Evolutionary conservation across 805 yeast genomes (phyloP).

Genomic region (Metschnikowia gruessii): DNA sequence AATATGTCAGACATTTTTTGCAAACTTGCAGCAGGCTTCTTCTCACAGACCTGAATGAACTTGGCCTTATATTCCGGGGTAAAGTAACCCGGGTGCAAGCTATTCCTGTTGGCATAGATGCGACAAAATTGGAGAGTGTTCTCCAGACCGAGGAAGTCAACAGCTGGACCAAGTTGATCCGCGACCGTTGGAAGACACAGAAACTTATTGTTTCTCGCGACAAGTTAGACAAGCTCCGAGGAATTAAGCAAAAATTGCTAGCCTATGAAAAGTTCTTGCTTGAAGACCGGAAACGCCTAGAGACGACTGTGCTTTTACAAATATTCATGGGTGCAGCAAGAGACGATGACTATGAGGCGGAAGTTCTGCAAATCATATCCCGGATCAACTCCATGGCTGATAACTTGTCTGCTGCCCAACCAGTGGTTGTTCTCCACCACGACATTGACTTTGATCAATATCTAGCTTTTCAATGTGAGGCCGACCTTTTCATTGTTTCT

Average conservation of each 20-base stretch:
- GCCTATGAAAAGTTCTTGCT: conserved; percentile 81
- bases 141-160: conserved; percentile 49
- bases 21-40: conserved; percentile 85
- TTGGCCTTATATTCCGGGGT: conserved; percentile 60
- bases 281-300: conserved; percentile 67
- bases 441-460: conserved; percentile 89
- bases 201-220: conserved; percentile 82
- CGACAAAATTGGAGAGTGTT: conserved; percentile 48
- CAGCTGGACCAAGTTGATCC: conserved; percentile 66
- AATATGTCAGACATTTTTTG: conserved; percentile 88
- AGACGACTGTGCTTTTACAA: conserved; percentile 73
- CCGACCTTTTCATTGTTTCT: conserved; percentile 83
- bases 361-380: conserved; percentile 72
- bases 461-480: conserved; percentile 78
- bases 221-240: conserved; percentile 82
- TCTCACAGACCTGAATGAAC: conserved; percentile 73
- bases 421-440: conserved; percentile 83
- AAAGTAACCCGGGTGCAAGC: conserved; percentile 53
- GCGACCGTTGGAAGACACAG: conserved; percentile 74
- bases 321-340: conserved; percentile 61
- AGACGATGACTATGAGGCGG: conserved; percentile 67
- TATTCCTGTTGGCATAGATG: conserved; percentile 80
- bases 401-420: conserved; percentile 70
- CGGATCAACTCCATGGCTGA: conserved; percentile 77
- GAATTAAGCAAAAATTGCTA: conserved; percentile 78